Conservation (phyloP, 805 yeast genomes). For the Kazachstania bromeliacearum region DNA sequence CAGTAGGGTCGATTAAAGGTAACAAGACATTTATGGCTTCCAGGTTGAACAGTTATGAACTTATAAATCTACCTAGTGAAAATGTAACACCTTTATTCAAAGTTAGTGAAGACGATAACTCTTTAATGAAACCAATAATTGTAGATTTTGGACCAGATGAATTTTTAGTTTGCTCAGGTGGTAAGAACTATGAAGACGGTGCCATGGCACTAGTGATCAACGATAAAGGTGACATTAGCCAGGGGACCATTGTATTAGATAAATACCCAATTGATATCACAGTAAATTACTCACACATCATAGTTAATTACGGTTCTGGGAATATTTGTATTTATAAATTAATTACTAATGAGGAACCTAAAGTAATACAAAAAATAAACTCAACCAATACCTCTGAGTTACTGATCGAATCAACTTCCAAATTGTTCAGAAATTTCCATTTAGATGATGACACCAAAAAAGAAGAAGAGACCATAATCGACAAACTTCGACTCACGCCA, state of each 20-base stretch:
- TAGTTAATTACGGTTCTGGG: constrained; percentile 14
- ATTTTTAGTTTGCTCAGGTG: constrained; percentile 25
- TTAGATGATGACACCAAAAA: constrained; percentile 3
- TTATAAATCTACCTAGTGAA: constrained; percentile 14
- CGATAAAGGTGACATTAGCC: constrained; percentile 25
- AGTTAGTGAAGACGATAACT: constrained; percentile 18
- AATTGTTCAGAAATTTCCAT: constrained; percentile 1
- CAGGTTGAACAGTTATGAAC: constrained; percentile 18
- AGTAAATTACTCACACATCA: constrained; percentile 19
- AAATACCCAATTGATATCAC: constrained; percentile 19
- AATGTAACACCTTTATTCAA: constrained; percentile 19
- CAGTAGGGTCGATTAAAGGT: constrained; percentile 5
- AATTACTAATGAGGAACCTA: constrained; percentile 11
- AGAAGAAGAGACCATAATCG: constrained; percentile 10
- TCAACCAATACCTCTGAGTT: neutral
- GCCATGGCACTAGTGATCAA: constrained; percentile 27
- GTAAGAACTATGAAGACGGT: constrained; percentile 16
- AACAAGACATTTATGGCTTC: constrained; percentile 15
- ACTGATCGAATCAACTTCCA: neutral
- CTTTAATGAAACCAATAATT: constrained; percentile 18
- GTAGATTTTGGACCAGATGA: constrained; percentile 11
- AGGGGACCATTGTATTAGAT: constrained; percentile 23
- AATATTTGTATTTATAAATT: constrained; percentile 5
- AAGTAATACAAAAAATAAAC: constrained; percentile 10
- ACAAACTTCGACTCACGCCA: constrained; percentile 20